Evolutionary conservation across 2,329 filamentous ascomycete genomes (phyloP).

Genomic region (Podosphaera fusca): DNA sequence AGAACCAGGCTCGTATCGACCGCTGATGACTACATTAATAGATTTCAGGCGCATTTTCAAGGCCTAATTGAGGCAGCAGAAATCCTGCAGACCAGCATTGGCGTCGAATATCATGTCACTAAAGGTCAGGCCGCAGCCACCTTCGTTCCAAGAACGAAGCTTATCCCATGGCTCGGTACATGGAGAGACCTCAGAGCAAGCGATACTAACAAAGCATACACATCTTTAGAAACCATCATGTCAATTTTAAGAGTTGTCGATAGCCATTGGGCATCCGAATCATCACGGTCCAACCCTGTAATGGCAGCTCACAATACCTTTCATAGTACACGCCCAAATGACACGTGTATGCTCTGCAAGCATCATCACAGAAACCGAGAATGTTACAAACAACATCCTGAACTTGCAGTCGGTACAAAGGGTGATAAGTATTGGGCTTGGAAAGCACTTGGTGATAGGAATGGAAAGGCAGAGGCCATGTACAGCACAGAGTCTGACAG

Average conservation of each 20-base stretch:
- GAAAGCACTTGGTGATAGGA: neutral
- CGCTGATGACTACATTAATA: neutral
- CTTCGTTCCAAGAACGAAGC: neutral
- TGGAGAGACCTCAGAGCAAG: neutral
- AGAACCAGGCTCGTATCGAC: neutral
- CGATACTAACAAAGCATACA: neutral
- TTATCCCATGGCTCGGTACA: neutral
- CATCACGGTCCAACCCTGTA: too few relatives aligned
- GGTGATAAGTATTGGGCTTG: neutral
- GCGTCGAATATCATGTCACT: too few relatives aligned
- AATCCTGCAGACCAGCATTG: too few relatives aligned
- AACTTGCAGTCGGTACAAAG: neutral
- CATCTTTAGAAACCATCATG: neutral
- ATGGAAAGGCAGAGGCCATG: too few relatives aligned
- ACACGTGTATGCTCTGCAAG: neutral
- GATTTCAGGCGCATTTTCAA: neutral
- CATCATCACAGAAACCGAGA: neutral
- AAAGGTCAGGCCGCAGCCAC: too few relatives aligned
- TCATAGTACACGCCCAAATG: too few relatives aligned
- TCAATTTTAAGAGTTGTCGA: neutral
- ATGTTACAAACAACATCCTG: neutral
- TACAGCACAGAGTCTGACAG: neutral
- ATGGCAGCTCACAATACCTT: too few relatives aligned
- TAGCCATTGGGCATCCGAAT: too few relatives aligned
- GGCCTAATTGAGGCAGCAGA: neutral